phyloP scores from a whole-genome alignment of 2,329 filamentous ascomycete genomes.

The Microsporum ferrugineum region DNA sequence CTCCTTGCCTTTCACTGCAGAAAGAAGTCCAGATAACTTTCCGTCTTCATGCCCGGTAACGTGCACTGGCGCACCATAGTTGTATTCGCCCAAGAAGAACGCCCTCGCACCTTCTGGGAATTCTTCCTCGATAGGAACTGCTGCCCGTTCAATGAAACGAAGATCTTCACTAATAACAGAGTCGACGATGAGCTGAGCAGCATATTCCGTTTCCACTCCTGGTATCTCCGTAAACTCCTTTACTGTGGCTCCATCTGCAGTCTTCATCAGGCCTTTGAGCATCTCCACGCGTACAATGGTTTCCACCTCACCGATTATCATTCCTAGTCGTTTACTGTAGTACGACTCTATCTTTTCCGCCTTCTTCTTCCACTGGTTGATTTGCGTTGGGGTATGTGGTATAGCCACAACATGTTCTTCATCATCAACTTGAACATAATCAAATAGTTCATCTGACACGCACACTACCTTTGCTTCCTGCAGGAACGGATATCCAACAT shows the following conservation, averaged over 20 bases:
- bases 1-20: conserved; percentile 59
- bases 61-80: conserved; percentile 82
- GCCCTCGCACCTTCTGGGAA: conserved; percentile 72
- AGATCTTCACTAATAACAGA: conserved; percentile 81
- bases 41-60: conserved; percentile 62
- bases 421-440: conserved; percentile 61
- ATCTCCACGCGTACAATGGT: conserved; percentile 86
- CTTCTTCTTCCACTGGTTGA: conserved; percentile 74
- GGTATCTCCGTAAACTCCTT: conserved; percentile 86
- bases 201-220: conserved; percentile 78
- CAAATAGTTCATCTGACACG: conserved; percentile 88
- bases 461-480: conserved; percentile 83
- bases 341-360: conserved; percentile 69
- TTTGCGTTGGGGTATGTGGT: conserved; percentile 64
- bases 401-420: conserved; percentile 53
- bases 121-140: conserved; percentile 82
- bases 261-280: conserved; percentile 81
- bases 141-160: conserved; percentile 80
- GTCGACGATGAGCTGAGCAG: conserved; percentile 83
- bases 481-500: conserved; percentile 88
- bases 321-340: conserved; percentile 84
- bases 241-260: conserved; percentile 75
- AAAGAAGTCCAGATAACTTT: conserved; percentile 70
- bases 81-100: conserved; percentile 90
- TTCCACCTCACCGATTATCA: conserved; percentile 76